A percentile compares a stretch with the other conserved stretches of the same genome.
These are phyloP conservation scores for Trichosporon faecale DNA, from an alignment of 1,284 basidiomycete genomes.

Conservation along the genomic window DNA sequence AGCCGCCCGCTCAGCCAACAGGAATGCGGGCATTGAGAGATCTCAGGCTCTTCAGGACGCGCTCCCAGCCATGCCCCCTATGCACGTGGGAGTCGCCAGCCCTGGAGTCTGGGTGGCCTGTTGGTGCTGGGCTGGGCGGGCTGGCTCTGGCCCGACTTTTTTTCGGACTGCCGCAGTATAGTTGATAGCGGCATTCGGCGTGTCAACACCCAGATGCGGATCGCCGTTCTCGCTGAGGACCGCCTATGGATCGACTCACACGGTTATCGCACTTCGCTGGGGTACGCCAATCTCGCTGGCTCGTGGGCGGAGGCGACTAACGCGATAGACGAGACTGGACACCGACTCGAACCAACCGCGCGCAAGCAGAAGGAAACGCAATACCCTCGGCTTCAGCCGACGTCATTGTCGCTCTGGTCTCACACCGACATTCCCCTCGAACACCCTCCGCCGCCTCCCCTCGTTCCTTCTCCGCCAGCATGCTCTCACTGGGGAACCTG, in stretches of 20 bases:
- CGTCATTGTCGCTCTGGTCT: constrained; percentile 7
- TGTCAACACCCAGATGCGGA: not conserved
- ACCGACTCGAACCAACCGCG: not conserved
- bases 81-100: constrained; percentile 3
- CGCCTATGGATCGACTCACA: constrained; percentile 6
- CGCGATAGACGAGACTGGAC: not conserved
- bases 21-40: not conserved
- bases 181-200: constrained; percentile 9
- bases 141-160: not conserved
- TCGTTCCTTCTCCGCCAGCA: not conserved
- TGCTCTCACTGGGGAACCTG: not conserved
- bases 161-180: not conserved
- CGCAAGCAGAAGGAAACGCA: not conserved
- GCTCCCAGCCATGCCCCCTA: not conserved
- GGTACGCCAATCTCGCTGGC: not conserved
- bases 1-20: not conserved
- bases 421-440: not conserved
- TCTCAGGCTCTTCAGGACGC: not conserved
- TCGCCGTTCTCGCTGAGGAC: constrained; percentile 6
- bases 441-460: not conserved
- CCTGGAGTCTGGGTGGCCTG: not conserved
- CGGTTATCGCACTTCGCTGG: not conserved
- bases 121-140: not conserved
- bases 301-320: not conserved
- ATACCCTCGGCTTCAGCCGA: constrained; percentile 7